Base-by-base conservation (phyloP, 352 stramenopile species). In the Pythium brachiatum region DNA sequence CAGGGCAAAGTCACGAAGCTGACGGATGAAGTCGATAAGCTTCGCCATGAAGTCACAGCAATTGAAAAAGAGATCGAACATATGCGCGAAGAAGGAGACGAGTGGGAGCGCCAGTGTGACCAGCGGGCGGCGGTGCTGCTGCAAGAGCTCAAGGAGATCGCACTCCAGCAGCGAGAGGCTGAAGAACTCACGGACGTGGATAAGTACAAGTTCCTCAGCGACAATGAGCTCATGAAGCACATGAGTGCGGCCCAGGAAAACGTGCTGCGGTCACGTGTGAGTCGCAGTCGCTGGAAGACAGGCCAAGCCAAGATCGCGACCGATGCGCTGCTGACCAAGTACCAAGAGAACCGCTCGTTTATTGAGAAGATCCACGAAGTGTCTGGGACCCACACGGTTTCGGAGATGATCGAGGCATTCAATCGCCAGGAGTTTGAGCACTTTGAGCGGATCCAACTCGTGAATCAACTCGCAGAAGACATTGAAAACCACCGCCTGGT, bases 321-420 rank as follows among this genome's bases (percentile, higher is more conserved):
- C 2, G 82, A 94, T 26, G 59, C 70, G 8, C 67, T 86, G 62
- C 60, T 94, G 21, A 89, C 79, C 15, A 90, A 88, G 53, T 91
- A 91, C 56, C 81, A 92, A 48, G 82, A 92, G 46, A 94, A 92
- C 36, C 81, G 83, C 26, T 86, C 74, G 23, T 84, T 83, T 43
- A 90, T 94, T 47, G 81, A 94, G 61, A 89, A 88, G 48, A 92
- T 94, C 46, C 81, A 92, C 53, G 81, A 91, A 57, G 79, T 91
- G 18, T 88, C 83, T 0, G 85, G 85, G 13, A 94, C 77, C 1
- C 86, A 77, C 62, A 92, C 82, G 2, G 81, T 92, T 6, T 87
- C 81, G 1, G 85, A 91, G 54, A 83, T 94, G 74, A 94, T 94
- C 64, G 81, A 94, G 13, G 81, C 79, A 1, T 94, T 94, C 68